Percentiles rank a stretch among this genome's conserved stretches.
Evolutionary conservation across 176 grass and related monocot genomes (phyloP).

Genomic region (Miscanthus lutarioriparius): DNA sequence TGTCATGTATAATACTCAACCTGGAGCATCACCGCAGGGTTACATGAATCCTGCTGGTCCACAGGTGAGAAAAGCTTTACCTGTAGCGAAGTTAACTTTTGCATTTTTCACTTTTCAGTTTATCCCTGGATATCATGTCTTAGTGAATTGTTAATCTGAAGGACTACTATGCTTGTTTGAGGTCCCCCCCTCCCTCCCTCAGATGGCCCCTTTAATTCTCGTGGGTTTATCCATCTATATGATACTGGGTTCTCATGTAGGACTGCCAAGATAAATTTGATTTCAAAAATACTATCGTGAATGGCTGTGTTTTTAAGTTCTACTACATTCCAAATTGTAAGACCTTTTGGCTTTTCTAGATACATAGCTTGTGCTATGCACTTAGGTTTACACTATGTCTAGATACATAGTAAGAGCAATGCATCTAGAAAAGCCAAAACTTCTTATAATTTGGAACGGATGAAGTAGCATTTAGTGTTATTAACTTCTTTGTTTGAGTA

Average conservation of each 20-base stretch:
- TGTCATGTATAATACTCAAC: constrained; percentile 59
- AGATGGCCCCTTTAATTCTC: neutral
- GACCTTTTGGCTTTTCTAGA: neutral
- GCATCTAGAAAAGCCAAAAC: neutral
- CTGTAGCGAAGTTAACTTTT: constrained; percentile 16
- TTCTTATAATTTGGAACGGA: neutral
- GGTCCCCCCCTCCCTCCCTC: too few relatives aligned
- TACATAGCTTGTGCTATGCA: neutral
- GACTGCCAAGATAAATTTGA: neutral
- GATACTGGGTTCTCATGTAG: neutral
- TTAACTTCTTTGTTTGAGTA: neutral
- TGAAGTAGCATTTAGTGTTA: neutral
- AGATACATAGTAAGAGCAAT: neutral
- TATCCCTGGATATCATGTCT: neutral
- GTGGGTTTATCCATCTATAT: neutral
- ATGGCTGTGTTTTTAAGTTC: neutral
- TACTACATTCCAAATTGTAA: neutral
- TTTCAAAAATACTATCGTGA: neutral
- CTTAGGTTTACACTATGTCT: neutral
- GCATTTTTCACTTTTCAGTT: neutral
- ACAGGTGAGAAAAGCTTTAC: constrained; percentile 41
- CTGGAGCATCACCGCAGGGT: constrained; percentile 53
- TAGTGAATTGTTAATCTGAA: neutral
- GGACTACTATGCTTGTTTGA: neutral
- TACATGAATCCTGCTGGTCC: constrained; percentile 59